Evolutionary conservation across 441 rosid species (phyloP).

Genomic region (Bruguiera hainesii): DNA sequence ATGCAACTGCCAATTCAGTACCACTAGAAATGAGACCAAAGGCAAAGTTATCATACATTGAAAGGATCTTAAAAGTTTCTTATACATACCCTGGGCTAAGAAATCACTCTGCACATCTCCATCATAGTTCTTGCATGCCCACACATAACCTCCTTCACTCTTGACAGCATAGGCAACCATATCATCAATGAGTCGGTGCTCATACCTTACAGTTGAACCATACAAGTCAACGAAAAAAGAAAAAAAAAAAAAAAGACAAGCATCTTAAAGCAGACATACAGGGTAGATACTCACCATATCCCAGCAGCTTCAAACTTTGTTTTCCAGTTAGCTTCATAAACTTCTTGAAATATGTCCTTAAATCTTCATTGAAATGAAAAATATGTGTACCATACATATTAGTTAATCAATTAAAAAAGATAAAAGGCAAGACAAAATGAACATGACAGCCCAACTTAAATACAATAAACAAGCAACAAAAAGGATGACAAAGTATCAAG

Average conservation of each 20-base stretch:
- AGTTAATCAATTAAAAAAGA: neutral
- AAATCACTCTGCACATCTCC: slow-evolving; percentile 97
- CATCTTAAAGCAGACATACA: neutral
- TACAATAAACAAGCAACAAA: neutral
- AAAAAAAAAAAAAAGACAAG: neutral
- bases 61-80: neutral
- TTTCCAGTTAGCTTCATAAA: slow-evolving; percentile 67
- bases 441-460: neutral
- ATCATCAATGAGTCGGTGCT: slow-evolving; percentile 91
- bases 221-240: slow-evolving; percentile 15
- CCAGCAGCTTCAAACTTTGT: slow-evolving; percentile 78
- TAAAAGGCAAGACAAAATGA: neutral
- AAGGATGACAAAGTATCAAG: neutral
- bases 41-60: neutral
- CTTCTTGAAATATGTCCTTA: slow-evolving; percentile 89
- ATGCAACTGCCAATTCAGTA: neutral
- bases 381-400: neutral
- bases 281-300: slow-evolving; percentile 46
- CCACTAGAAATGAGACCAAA: neutral
- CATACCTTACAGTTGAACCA: slow-evolving; percentile 52
- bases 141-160: slow-evolving; percentile 84
- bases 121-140: slow-evolving; percentile 97
- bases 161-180: slow-evolving; percentile 92
- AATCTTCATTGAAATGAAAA: slow-evolving; percentile 46
- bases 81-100: slow-evolving; percentile 76